A percentile compares a stretch with the other conserved stretches of the same genome.
These are phyloP conservation scores for Blastobotrys indianensis DNA, from an alignment of 1,139 yeast species.

Conservation along the genomic window DNA sequence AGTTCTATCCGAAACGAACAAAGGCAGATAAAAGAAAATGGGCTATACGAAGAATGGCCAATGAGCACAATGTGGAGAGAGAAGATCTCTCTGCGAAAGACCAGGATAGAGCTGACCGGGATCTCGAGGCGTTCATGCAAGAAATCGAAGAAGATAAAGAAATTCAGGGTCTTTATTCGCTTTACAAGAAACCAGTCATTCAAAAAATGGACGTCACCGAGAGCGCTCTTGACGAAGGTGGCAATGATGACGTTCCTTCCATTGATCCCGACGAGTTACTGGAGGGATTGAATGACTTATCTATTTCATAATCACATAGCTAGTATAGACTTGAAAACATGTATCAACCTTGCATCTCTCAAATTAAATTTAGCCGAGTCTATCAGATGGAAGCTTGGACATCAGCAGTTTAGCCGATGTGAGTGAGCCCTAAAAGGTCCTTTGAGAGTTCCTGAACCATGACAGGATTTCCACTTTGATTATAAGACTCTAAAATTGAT, in stretches of 20 bases:
- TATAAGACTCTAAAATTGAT: constrained; percentile 8
- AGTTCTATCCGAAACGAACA: constrained; percentile 74
- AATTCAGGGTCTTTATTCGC: constrained; percentile 81
- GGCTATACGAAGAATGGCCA: constrained; percentile 98
- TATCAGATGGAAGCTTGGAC: too few relatives aligned
- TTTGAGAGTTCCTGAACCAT: constrained; percentile 20
- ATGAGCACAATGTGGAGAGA: constrained; percentile 82
- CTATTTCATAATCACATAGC: constrained; percentile 46
- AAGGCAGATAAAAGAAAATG: constrained; percentile 82
- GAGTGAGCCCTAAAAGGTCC: constrained; percentile 11
- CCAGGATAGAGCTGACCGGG: constrained; percentile 87
- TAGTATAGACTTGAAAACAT: too few relatives aligned
- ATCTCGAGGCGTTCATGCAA: constrained; percentile 91
- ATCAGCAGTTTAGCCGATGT: too few relatives aligned
- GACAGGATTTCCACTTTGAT: constrained; percentile 14
- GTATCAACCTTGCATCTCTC: too few relatives aligned
- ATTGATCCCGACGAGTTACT: constrained; percentile 37
- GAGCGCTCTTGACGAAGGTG: constrained; percentile 27
- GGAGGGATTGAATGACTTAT: constrained; percentile 88
- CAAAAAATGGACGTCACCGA: neutral
- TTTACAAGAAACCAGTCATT: constrained; percentile 51
- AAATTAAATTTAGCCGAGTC: too few relatives aligned
- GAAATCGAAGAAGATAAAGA: constrained; percentile 97
- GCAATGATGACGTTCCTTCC: constrained; percentile 39
- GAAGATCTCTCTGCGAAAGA: constrained; percentile 67